Conservation (phyloP, 345 rosid genomes). For the Camelina hispida region DNA sequence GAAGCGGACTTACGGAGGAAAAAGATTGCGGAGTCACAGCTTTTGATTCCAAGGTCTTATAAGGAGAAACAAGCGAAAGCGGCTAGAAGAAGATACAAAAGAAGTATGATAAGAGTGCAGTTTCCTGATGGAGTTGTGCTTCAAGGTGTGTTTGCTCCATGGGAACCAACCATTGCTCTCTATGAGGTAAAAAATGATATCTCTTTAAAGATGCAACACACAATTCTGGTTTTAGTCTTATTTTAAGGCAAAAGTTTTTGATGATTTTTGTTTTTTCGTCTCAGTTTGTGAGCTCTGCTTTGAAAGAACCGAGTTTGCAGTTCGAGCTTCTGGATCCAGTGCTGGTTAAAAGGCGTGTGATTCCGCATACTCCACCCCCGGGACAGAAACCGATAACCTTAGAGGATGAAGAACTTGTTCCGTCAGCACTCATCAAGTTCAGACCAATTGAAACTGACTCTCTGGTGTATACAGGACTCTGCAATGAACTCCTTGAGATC, state of each 20-base stretch:
- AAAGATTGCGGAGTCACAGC: constrained; percentile 84
- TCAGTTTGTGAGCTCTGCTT: constrained; percentile 83
- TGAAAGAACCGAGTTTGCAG: constrained; percentile 85
- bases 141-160: constrained; percentile 88
- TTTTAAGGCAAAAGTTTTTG: not conserved
- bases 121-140: constrained; percentile 95
- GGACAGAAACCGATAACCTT: constrained; percentile 68
- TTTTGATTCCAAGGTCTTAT: constrained; percentile 83
- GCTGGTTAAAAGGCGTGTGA: constrained; percentile 63
- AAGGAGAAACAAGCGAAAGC: constrained; percentile 93
- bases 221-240: not conserved
- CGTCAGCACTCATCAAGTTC: constrained; percentile 85
- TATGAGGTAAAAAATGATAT: constrained; percentile 61
- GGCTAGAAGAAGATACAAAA: constrained; percentile 64
- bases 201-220: not conserved
- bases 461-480: constrained; percentile 71
- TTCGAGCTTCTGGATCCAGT: constrained; percentile 80
- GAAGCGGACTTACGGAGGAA: constrained; percentile 89
- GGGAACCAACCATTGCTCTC: constrained; percentile 81
- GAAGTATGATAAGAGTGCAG: constrained; percentile 75
- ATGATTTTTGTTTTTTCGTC: not conserved
- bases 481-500: constrained; percentile 67
- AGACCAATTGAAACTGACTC: constrained; percentile 72
- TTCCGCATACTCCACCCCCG: constrained; percentile 56
- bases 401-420: constrained; percentile 84